Percentiles rank a stretch among this genome's conserved stretches.
Conservation (phyloP, 108 stramenopile species). For the Conticribra guillardii region DNA sequence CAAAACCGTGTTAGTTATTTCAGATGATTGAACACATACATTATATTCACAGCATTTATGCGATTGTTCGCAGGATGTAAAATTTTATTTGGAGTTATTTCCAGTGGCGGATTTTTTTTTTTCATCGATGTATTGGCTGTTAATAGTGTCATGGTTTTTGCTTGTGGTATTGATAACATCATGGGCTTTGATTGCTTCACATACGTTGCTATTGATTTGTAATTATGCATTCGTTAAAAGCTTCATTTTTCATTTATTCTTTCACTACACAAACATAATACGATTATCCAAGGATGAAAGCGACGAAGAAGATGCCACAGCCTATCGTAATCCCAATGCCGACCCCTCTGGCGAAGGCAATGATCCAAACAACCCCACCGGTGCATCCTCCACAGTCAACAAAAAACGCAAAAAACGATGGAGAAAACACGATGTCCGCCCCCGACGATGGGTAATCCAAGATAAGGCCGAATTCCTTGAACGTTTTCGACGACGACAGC, state of each 20-base stretch:
- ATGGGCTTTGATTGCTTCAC: too few species aligned
- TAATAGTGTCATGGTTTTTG: slow-evolving; percentile 26
- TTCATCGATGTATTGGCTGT: slow-evolving; percentile 20
- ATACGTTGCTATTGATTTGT: too few species aligned
- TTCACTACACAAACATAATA: not conserved
- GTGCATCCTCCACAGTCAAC: not conserved
- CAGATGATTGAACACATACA: not conserved
- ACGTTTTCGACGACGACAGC: slow-evolving; percentile 56
- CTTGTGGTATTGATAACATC: too few species aligned
- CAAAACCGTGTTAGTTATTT: slow-evolving; percentile 18
- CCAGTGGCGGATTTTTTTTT: slow-evolving; percentile 15
- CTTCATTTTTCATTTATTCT: not conserved
- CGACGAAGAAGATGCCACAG: slow-evolving; percentile 50
- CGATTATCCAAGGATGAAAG: slow-evolving; percentile 58
- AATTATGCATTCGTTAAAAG: slow-evolving; percentile 2
- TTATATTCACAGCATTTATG: slow-evolving; percentile 7
- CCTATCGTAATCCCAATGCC: slow-evolving; percentile 20
- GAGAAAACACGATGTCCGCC: slow-evolving; percentile 62
- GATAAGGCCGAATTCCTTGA: slow-evolving; percentile 79
- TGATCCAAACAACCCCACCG: slow-evolving; percentile 10
- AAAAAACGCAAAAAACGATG: slow-evolving; percentile 68
- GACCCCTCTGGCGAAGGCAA: slow-evolving; percentile 6
- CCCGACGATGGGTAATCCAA: slow-evolving; percentile 82
- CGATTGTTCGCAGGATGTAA: slow-evolving; percentile 50
- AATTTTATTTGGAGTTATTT: slow-evolving; percentile 3